Conservation (phyloP, 192 early-diverging fungal species). For the Umbelopsis isabellina region DNA sequence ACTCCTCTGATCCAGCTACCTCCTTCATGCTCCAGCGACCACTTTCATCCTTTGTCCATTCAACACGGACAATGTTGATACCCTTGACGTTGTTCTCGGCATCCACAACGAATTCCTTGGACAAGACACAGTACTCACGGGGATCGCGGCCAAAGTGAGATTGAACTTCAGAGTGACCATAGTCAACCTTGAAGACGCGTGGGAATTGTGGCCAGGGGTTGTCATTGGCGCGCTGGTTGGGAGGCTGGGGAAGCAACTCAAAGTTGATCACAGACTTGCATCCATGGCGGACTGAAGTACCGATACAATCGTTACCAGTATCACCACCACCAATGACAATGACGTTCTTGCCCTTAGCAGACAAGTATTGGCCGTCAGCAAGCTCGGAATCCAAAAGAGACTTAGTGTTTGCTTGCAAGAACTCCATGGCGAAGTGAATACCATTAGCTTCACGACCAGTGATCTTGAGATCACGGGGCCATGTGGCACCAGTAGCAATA, state of each 20-base stretch:
- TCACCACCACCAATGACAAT: slow-evolving; percentile 99
- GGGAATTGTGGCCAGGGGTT: slow-evolving; percentile 99
- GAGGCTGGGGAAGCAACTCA: slow-evolving; percentile 95
- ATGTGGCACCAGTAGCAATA: slow-evolving; percentile 93
- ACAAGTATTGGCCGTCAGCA: slow-evolving; percentile 73
- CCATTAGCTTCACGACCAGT: slow-evolving; percentile 85
- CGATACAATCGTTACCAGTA: slow-evolving; percentile 97
- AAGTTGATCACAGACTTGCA: slow-evolving; percentile 92
- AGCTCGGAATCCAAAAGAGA: slow-evolving; percentile 81
- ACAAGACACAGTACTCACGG: slow-evolving; percentile 91
- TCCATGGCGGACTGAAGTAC: slow-evolving; percentile 90
- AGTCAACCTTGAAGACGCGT: slow-evolving; percentile 93
- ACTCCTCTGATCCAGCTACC: slow-evolving; percentile 80
- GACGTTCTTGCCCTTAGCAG: slow-evolving; percentile 90
- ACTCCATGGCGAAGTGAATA: slow-evolving; percentile 99
- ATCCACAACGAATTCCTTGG: slow-evolving; percentile 93
- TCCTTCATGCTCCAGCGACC: slow-evolving; percentile 91
- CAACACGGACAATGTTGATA: slow-evolving; percentile 93
- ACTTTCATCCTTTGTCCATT: slow-evolving; percentile 85
- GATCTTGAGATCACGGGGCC: slow-evolving; percentile 94
- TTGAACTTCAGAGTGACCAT: slow-evolving; percentile 93
- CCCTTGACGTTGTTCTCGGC: slow-evolving; percentile 81
- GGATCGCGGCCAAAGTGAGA: slow-evolving; percentile 93
- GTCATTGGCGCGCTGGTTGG: slow-evolving; percentile 76
- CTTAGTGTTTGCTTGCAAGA: slow-evolving; percentile 88